Conservation (phyloP, 2,329 filamentous ascomycete species). For the Claviceps maximensis region DNA sequence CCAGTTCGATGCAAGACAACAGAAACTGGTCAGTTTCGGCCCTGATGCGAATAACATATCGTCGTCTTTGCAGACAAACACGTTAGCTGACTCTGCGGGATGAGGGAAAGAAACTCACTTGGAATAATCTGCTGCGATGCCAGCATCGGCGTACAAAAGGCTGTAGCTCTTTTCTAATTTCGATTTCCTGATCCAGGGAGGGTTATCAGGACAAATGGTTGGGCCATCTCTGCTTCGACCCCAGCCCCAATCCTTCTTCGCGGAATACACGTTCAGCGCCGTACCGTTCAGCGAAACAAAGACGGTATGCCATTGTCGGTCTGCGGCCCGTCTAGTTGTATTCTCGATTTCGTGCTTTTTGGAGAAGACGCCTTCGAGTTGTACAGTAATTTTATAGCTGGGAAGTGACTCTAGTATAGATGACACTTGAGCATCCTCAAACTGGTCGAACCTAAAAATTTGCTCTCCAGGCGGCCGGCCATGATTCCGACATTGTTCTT, state of each 20-base stretch:
- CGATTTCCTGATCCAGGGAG: constrained; percentile 37
- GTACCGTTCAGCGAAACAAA: constrained; percentile 56
- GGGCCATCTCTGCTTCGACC: constrained; percentile 35
- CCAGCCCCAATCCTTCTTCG: constrained; percentile 44
- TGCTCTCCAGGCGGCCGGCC: neutral
- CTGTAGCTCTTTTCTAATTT: constrained; percentile 54
- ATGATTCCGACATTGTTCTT: constrained; percentile 4
- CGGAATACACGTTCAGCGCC: constrained; percentile 49
- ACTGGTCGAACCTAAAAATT: constrained; percentile 9
- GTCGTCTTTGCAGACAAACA: constrained; percentile 9
- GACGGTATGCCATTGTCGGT: constrained; percentile 50
- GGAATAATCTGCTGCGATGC: constrained; percentile 58
- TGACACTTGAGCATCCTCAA: constrained; percentile 26
- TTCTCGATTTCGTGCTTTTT: constrained; percentile 55
- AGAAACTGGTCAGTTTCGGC: constrained; percentile 64
- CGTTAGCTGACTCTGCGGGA: neutral
- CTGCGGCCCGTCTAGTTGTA: constrained; percentile 46
- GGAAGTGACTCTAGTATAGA: constrained; percentile 26
- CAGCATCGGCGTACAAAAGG: constrained; percentile 61
- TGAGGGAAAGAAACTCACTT: constrained; percentile 34
- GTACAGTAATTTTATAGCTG: constrained; percentile 42
- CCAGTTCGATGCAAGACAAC: constrained; percentile 50
- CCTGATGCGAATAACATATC: constrained; percentile 57
- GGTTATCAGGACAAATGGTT: constrained; percentile 35
- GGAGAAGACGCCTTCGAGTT: constrained; percentile 42